These are phyloP conservation scores for Myrica gale DNA, from an alignment of 306 rosid genomes.

Conservation along the genomic window DNA sequence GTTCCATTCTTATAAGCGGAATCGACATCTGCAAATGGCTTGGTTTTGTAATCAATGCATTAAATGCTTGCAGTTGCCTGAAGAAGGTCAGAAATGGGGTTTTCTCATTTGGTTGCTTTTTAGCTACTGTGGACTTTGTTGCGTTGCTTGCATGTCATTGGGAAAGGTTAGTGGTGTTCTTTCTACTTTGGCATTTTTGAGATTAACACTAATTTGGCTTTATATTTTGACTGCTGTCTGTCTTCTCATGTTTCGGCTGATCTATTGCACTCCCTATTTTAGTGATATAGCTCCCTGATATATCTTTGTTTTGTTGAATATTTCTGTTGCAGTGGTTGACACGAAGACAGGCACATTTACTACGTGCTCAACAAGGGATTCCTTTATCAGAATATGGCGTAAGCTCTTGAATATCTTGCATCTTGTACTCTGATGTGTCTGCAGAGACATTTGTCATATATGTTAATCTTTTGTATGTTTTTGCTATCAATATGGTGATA, in stretches of 20 bases:
- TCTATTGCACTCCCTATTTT: slow-evolving; percentile 5
- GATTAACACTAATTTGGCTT: slow-evolving; percentile 16
- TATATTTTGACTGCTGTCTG: slow-evolving; percentile 3
- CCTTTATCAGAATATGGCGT: slow-evolving; percentile 97
- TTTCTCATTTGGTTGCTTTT: slow-evolving; percentile 96
- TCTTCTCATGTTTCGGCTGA: slow-evolving; percentile 10
- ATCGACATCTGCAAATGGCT: slow-evolving; percentile 12
- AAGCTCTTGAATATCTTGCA: slow-evolving; percentile 24
- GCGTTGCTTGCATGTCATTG: slow-evolving; percentile 84
- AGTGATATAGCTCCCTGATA: neutral
- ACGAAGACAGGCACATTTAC: slow-evolving; percentile 86
- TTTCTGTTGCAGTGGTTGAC: slow-evolving; percentile 71
- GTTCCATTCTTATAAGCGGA: neutral
- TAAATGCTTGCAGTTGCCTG: slow-evolving; percentile 66
- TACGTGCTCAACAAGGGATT: slow-evolving; percentile 96
- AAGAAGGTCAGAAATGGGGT: slow-evolving; percentile 96
- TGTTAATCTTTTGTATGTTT: neutral
- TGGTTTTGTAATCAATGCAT: slow-evolving; percentile 27
- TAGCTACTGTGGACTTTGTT: slow-evolving; percentile 86
- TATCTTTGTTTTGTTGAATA: slow-evolving; percentile 29
- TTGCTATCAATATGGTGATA: neutral
- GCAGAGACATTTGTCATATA: neutral
- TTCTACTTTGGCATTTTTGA: neutral
- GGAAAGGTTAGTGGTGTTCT: slow-evolving; percentile 67
- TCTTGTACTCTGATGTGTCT: neutral